These are phyloP conservation scores for Phoma sp. DNA, from an alignment of 2,329 filamentous ascomycete genomes.

Conservation along the genomic window DNA sequence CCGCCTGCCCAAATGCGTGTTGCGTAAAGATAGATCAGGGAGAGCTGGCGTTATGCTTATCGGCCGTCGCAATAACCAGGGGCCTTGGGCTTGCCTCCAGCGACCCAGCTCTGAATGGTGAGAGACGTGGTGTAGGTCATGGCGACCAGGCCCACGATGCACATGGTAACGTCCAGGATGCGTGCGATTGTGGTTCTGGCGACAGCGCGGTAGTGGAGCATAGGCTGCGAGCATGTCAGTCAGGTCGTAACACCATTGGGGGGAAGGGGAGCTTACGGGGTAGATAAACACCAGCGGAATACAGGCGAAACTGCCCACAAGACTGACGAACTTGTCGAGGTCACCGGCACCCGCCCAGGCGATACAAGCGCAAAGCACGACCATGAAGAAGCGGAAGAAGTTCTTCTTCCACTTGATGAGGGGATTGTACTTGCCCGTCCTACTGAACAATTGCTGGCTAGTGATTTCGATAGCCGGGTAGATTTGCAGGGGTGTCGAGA, in stretches of 20 bases:
- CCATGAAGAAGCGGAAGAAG: conserved; percentile 90
- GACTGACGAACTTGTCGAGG: conserved; percentile 94
- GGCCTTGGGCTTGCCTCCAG: conserved; percentile 58
- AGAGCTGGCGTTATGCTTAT: conserved; percentile 6
- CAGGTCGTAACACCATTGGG: not conserved
- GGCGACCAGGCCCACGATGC: conserved; percentile 80
- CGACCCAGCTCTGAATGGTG: conserved; percentile 86
- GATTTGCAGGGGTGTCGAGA: conserved; percentile 94
- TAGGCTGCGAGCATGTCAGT: conserved; percentile 66
- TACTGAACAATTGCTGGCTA: conserved; percentile 90
- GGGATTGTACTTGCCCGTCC: conserved; percentile 95
- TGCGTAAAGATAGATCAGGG: not conserved
- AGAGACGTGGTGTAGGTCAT: conserved; percentile 92
- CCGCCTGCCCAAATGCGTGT: conserved; percentile 1
- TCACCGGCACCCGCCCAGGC: conserved; percentile 93
- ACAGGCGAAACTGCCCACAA: conserved; percentile 97
- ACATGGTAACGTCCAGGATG: conserved; percentile 74
- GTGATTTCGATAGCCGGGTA: conserved; percentile 98
- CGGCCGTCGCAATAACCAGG: conserved; percentile 68
- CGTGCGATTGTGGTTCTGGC: conserved; percentile 73
- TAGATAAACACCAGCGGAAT: conserved; percentile 98
- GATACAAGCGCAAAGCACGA: conserved; percentile 82
- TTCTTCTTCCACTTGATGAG: conserved; percentile 99
- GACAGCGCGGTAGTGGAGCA: conserved; percentile 86
- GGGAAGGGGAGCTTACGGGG: conserved; percentile 70